Conservation (phyloP, 371 early-diverging fungal species). For the Furculomyces boomerangus region DNA sequence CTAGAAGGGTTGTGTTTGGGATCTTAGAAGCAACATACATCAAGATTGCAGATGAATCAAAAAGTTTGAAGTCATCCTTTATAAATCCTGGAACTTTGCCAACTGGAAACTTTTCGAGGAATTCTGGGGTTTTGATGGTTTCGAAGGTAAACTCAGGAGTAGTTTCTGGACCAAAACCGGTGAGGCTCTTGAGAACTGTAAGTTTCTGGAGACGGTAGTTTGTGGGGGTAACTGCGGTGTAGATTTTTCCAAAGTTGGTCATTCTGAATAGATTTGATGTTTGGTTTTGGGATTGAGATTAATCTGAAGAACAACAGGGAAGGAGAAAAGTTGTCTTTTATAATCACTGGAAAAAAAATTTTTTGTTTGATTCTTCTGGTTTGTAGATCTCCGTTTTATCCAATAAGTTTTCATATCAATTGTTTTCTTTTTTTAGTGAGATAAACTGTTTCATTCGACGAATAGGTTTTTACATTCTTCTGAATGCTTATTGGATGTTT, state of each 20-base stretch:
- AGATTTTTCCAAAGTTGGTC: conserved; percentile 18
- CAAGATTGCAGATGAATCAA: conserved; percentile 74
- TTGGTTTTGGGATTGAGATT: too few species aligned
- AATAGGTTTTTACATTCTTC: too few species aligned
- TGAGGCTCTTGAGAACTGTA: conserved; percentile 38
- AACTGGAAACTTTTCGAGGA: conserved; percentile 60
- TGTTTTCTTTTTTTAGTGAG: too few species aligned
- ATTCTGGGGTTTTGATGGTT: conserved; percentile 50
- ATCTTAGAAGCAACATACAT: conserved; percentile 46
- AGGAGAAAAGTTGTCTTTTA: background rate
- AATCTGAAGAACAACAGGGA: background rate
- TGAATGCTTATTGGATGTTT: too few species aligned
- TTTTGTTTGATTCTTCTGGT: too few species aligned
- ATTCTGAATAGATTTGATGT: too few species aligned
- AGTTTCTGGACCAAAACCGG: conserved; percentile 45
- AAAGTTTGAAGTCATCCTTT: conserved; percentile 46
- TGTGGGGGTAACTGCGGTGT: conserved; percentile 6
- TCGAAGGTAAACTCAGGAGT: conserved; percentile 44
- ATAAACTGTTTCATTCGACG: too few species aligned
- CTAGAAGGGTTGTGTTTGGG: conserved; percentile 13
- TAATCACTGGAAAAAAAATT: too few species aligned
- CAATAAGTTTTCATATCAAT: too few species aligned
- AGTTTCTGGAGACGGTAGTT: conserved; percentile 25
- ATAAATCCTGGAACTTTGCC: conserved; percentile 74
- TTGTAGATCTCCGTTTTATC: too few species aligned